Evolutionary conservation across 768 basidiomycete genomes (phyloP), one percentile per base, ranked within the genome.

Genomic region (Amanita inopinata): DNA sequence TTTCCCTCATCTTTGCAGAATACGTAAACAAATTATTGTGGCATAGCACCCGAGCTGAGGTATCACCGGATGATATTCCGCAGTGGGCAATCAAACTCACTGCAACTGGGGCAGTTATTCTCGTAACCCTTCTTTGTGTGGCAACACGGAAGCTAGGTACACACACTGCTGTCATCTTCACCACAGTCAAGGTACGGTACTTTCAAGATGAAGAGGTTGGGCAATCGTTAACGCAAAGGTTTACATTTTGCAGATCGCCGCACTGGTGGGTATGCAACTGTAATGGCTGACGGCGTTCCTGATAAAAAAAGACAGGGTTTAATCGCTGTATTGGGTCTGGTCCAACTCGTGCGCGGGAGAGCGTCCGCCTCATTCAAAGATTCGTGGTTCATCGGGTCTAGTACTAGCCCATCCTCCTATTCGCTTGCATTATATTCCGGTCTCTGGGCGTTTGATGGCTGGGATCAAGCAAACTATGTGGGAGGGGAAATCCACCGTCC

Each of bases 341-440:
- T 93, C 9, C 83, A 85, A 56, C 63, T 92, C 10, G 73, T 65
- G 3, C 67, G 85, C 49, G 87, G 88, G 12, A 74, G 72, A 46
- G 75, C 76, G 11, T 81, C 88, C 0, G 66, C 70, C 11, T 83
- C 85, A 3, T 69, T 94, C 34, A 70, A 63, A 32, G 69, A 71
- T 34, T 69, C 80, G n/a, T 56, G 84, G 20, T 96, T 94, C 52
- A 62, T 69, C 9, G 79, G 73, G 5, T 83, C 88, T 12, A 85
- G 81, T 43, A 71, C 62, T 12, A 86, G 86, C 48, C 85, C 90
- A 0, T 85, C 88, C 1, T 69, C 78, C 2, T 97, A 90, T 63
- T 88, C 93, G 4, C 67, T 97, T n/a, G 94, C 93, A 0, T 66
- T 97, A 4, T 99, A 96, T 60, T 94, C 91, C 8, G 89, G 91